Percentiles rank a stretch among this genome's conserved stretches.
phyloP scores from a whole-genome alignment of 306 rosid species.

The Spatholobus suberectus region DNA sequence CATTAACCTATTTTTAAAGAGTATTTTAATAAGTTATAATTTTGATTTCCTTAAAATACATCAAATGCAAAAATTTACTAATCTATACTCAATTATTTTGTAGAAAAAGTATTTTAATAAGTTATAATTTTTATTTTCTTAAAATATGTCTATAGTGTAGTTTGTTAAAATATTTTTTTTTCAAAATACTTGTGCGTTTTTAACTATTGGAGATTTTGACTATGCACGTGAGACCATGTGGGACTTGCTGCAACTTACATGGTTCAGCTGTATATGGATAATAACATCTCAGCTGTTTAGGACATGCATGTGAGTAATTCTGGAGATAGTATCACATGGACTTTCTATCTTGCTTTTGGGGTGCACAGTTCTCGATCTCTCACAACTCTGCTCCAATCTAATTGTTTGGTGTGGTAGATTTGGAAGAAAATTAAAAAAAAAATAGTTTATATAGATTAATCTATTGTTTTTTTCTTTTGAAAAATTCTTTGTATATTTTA shows the following conservation, averaged over 20 bases:
- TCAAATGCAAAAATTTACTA: not conserved
- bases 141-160: not conserved
- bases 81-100: not conserved
- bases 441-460: not conserved
- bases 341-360: slow-evolving; percentile 4
- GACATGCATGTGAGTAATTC: not conserved
- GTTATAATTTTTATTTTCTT: not conserved
- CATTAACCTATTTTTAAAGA: not conserved
- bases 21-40: not conserved
- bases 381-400: not conserved
- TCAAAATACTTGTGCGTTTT: not conserved
- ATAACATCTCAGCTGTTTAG: slow-evolving; percentile 13
- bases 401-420: not conserved
- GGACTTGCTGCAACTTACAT: slow-evolving; percentile 5
- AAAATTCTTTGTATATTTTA: not conserved
- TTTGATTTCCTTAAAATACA: not conserved
- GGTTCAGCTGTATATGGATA: not conserved
- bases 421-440: not conserved
- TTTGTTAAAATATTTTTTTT: not conserved
- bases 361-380: not conserved
- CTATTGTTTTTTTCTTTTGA: not conserved
- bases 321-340: slow-evolving; percentile 6
- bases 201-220: slow-evolving; percentile 20
- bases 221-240: slow-evolving; percentile 44
- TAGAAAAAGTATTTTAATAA: no score